Percentiles rank a stretch among this genome's conserved stretches.
Evolutionary conservation across 1,284 basidiomycete genomes (phyloP).

Genomic region (Microstroma glucosiphilum): DNA sequence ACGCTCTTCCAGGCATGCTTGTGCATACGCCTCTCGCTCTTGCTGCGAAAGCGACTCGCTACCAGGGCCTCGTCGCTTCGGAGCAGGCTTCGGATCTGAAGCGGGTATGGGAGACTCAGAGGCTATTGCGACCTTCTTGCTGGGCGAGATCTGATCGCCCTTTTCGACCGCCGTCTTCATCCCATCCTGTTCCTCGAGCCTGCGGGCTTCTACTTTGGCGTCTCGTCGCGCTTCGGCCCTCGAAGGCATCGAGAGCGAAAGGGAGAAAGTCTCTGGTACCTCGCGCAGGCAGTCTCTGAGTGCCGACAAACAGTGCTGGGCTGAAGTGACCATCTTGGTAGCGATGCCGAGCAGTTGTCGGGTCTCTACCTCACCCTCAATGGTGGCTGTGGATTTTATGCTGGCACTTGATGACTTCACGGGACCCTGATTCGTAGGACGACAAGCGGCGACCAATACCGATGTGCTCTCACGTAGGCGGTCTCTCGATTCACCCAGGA

Average conservation of each 20-base stretch:
- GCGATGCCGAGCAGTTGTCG: slow-evolving; percentile 62
- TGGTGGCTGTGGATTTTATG: slow-evolving; percentile 46
- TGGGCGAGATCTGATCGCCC: too few species aligned
- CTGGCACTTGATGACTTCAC: slow-evolving; percentile 50
- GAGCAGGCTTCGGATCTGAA: too few species aligned
- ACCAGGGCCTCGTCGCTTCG: too few species aligned
- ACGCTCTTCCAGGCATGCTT: too few species aligned
- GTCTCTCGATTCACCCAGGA: slow-evolving; percentile 62
- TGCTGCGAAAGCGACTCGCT: too few species aligned
- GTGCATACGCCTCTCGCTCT: too few species aligned
- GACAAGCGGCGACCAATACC: slow-evolving; percentile 78
- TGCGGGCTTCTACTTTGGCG: slow-evolving; percentile 13
- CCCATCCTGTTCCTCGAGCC: slow-evolving; percentile 8
- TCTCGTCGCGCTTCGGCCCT: slow-evolving; percentile 8
- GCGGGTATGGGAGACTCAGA: too few species aligned
- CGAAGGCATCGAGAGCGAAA: slow-evolving; percentile 15
- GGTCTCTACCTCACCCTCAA: slow-evolving; percentile 71
- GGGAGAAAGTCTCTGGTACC: slow-evolving; percentile 18
- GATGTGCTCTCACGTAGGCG: slow-evolving; percentile 77
- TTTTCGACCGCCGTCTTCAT: slow-evolving; percentile 5
- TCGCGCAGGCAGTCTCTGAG: slow-evolving; percentile 37
- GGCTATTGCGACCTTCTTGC: too few species aligned
- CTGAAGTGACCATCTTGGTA: slow-evolving; percentile 69
- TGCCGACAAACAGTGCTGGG: slow-evolving; percentile 39
- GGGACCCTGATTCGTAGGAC: slow-evolving; percentile 19